Percentiles rank a stretch among this genome's conserved stretches.
phyloP scores from a whole-genome alignment of 768 basidiomycete genomes.

The Pisolithus orientalis region DNA sequence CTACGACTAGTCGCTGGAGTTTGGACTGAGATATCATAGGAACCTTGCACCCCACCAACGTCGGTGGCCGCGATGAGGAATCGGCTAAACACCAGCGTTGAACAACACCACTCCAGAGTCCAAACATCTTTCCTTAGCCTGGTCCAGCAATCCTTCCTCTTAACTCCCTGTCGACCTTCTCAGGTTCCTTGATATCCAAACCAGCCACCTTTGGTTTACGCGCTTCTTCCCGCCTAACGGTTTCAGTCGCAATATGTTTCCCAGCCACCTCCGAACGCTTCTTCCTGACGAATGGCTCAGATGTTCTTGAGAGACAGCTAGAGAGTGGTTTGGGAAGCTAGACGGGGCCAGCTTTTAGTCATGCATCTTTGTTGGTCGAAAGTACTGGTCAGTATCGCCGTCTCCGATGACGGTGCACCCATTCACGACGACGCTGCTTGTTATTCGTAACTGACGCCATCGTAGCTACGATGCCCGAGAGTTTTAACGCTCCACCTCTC shows the following conservation, averaged over 20 bases:
- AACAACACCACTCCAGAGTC: too few relatives aligned
- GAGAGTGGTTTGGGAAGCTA: slow-evolving; percentile 46
- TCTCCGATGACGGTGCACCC: slow-evolving; percentile 40
- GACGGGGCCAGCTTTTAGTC: slow-evolving; percentile 38
- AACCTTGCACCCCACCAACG: too few relatives aligned
- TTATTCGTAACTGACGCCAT: not conserved
- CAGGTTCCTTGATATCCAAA: slow-evolving; percentile 23
- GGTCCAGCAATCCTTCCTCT: slow-evolving; percentile 26
- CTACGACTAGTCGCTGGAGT: too few relatives aligned
- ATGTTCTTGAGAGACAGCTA: slow-evolving; percentile 44
- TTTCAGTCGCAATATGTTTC: slow-evolving; percentile 48
- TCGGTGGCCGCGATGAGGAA: not conserved
- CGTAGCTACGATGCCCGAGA: slow-evolving; percentile 45
- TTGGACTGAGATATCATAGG: too few relatives aligned
- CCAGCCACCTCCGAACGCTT: slow-evolving; percentile 40
- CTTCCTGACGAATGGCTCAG: slow-evolving; percentile 49
- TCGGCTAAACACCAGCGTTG: not conserved
- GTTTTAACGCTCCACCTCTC: slow-evolving; percentile 18
- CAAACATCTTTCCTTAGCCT: too few relatives aligned
- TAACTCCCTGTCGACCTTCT: slow-evolving; percentile 32
- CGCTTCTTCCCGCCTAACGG: slow-evolving; percentile 29
- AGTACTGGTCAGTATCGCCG: slow-evolving; percentile 42
- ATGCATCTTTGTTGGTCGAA: slow-evolving; percentile 49
- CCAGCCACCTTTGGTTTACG: slow-evolving; percentile 39
- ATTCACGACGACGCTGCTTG: not conserved